A percentile compares a stretch with the other conserved stretches of the same genome.
phyloP scores from a whole-genome alignment of 2,329 filamentous ascomycete genomes.

The Phialophora verrucosa region DNA sequence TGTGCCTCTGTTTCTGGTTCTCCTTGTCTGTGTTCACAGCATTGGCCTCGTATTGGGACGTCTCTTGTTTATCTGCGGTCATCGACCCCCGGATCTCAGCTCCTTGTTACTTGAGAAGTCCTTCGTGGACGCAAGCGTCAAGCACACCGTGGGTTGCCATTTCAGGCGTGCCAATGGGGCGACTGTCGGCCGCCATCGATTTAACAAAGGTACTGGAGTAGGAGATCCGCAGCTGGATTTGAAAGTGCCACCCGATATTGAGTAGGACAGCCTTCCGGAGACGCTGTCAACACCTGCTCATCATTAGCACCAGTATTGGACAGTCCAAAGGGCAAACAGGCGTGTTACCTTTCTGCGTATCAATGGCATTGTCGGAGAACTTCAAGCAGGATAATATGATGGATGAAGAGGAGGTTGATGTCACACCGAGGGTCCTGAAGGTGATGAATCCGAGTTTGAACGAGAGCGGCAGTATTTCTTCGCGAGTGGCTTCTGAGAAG shows the following conservation, averaged over 20 bases:
- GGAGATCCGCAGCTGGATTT: neutral
- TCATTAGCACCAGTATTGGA: neutral
- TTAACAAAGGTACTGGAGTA: neutral
- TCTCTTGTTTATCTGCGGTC: neutral
- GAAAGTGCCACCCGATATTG: neutral
- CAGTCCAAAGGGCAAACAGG: neutral
- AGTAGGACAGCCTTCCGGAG: neutral
- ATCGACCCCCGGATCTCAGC: neutral
- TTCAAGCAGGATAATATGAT: constrained; percentile 3
- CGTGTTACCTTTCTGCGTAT: neutral
- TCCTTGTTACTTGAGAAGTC: neutral
- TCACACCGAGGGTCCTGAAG: constrained; percentile 26
- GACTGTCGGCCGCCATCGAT: neutral
- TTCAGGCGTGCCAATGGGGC: neutral
- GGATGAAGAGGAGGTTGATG: constrained; percentile 20
- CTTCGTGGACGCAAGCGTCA: neutral
- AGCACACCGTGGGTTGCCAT: neutral
- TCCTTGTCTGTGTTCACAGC: neutral
- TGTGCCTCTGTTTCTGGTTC: neutral
- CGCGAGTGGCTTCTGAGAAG: constrained; percentile 11
- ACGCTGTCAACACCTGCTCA: neutral
- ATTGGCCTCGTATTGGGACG: neutral
- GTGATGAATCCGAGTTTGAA: constrained; percentile 16
- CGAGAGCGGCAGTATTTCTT: constrained; percentile 16
- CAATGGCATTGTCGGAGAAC: neutral